These are phyloP conservation scores for Trichosporon faecale DNA, from an alignment of 1,284 basidiomycete genomes.

Conservation along the genomic window DNA sequence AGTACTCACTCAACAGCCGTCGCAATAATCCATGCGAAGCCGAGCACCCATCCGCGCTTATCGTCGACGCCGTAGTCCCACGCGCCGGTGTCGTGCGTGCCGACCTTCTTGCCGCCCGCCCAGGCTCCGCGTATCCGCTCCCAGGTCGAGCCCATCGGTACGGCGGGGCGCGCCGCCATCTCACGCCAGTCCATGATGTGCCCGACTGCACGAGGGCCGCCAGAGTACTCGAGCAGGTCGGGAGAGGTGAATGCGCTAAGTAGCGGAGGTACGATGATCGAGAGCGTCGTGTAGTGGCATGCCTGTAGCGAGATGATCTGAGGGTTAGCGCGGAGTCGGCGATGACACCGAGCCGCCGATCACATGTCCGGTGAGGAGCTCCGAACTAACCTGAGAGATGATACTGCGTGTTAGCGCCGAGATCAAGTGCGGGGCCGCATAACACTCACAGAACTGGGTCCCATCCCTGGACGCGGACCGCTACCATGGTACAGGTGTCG, in stretches of 20 bases:
- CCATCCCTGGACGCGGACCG: slow-evolving; percentile 52
- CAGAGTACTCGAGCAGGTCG: slow-evolving; percentile 73
- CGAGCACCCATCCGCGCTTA: slow-evolving; percentile 80
- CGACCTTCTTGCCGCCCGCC: slow-evolving; percentile 49
- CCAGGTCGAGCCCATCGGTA: slow-evolving; percentile 58
- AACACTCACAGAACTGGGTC: slow-evolving; percentile 51
- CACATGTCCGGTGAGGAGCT: not conserved
- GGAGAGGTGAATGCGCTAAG: slow-evolving; percentile 72
- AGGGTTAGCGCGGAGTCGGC: not conserved
- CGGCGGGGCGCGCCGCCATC: slow-evolving; percentile 76
- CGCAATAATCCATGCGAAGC: slow-evolving; percentile 73
- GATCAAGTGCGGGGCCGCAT: not conserved
- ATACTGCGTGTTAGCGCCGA: slow-evolving; percentile 34
- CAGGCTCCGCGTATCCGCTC: slow-evolving; percentile 53
- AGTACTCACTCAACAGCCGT: slow-evolving; percentile 74
- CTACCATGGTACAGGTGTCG: not conserved
- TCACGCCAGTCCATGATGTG: slow-evolving; percentile 93
- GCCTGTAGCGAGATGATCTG: slow-evolving; percentile 90
- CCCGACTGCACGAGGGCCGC: slow-evolving; percentile 47
- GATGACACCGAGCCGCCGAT: not conserved
- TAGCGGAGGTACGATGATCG: slow-evolving; percentile 75
- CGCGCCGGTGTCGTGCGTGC: slow-evolving; percentile 27
- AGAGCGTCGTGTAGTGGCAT: slow-evolving; percentile 84
- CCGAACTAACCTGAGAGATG: slow-evolving; percentile 47
- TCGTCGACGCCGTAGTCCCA: slow-evolving; percentile 62